phyloP scores from a whole-genome alignment of 768 basidiomycete genomes.

The Lanmaoa rubissima region DNA sequence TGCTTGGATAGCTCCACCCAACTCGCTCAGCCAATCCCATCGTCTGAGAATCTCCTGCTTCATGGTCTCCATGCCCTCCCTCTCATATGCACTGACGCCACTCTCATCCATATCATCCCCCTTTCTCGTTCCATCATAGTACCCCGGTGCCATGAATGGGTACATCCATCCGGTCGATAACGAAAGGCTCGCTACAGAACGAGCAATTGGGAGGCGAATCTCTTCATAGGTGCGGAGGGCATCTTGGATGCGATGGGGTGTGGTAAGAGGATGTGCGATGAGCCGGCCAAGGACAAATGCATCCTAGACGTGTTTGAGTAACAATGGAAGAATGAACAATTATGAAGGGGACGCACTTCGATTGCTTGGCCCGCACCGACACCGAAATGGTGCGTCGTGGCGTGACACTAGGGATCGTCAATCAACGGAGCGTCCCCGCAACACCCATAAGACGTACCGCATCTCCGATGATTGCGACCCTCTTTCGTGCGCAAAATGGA shows the following conservation, averaged over 20 bases:
- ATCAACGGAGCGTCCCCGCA: no score
- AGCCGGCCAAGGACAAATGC: conserved; percentile 25
- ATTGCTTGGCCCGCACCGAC: conserved; percentile 29
- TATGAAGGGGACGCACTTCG: conserved; percentile 10
- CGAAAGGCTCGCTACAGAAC: conserved; percentile 14
- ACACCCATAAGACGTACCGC: conserved; percentile 32
- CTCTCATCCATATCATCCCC: conserved; percentile 6
- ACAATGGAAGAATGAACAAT: neutral
- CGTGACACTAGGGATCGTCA: conserved; percentile 15
- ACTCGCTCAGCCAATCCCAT: conserved; percentile 15
- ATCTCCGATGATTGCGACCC: conserved; percentile 50
- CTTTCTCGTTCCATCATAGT: conserved; percentile 23
- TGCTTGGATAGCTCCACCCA: conserved; percentile 1
- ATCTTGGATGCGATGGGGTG: neutral
- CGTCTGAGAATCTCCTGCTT: conserved; percentile 10
- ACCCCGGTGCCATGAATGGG: conserved; percentile 16
- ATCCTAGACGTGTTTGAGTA: conserved; percentile 4
- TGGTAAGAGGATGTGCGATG: conserved; percentile 19
- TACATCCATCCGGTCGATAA: conserved; percentile 18
- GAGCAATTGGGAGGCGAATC: conserved; percentile 14
- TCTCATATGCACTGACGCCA: conserved; percentile 11
- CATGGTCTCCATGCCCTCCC: conserved; percentile 17
- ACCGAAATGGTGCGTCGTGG: conserved; percentile 24
- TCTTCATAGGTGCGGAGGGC: conserved; percentile 12
- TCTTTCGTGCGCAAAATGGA: conserved; percentile 37